These are phyloP conservation scores for Ophiostoma pallidulum DNA, from an alignment of 2,329 filamentous ascomycete genomes.

Conservation along the genomic window DNA sequence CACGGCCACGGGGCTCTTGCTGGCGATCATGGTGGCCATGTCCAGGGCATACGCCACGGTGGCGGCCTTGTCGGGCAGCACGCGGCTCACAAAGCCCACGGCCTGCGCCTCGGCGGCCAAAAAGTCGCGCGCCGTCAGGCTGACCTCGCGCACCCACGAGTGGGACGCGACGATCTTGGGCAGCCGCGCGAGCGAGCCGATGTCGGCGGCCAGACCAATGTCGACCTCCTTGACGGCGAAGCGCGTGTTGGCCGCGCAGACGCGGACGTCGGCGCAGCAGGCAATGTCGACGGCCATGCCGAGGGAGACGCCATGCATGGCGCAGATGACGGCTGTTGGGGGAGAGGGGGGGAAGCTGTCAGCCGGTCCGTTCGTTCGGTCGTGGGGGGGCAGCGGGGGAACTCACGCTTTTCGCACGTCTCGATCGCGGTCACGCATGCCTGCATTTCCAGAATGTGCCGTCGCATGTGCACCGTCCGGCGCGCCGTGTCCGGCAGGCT, in stretches of 20 bases:
- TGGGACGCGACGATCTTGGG: slow-evolving; percentile 62
- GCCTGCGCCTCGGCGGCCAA: slow-evolving; percentile 56
- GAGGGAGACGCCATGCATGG: slow-evolving; percentile 68
- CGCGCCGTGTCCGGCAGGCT: slow-evolving; percentile 52
- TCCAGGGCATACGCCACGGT: slow-evolving; percentile 54
- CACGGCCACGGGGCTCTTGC: slow-evolving; percentile 80
- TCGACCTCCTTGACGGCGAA: slow-evolving; percentile 75
- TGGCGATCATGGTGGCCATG: slow-evolving; percentile 56
- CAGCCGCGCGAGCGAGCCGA: slow-evolving; percentile 63
- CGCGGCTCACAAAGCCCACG: slow-evolving; percentile 61
- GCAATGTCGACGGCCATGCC: slow-evolving; percentile 70
- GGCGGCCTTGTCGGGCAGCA: slow-evolving; percentile 52
- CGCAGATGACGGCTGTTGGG: slow-evolving; percentile 73
- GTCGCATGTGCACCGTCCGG: slow-evolving; percentile 50
- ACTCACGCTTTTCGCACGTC: slow-evolving; percentile 76
- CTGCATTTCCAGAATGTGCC: slow-evolving; percentile 73
- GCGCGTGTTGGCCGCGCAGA: slow-evolving; percentile 49
- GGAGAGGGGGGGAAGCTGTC: no score
- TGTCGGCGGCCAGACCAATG: slow-evolving; percentile 70
- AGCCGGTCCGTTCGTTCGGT: no score
- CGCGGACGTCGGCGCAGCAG: slow-evolving; percentile 60
- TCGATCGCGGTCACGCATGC: slow-evolving; percentile 66
- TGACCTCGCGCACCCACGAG: slow-evolving; percentile 74
- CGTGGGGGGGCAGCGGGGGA: no score
- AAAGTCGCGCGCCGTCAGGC: slow-evolving; percentile 61